Evolutionary conservation across 192 early-diverging fungal species (phyloP), one percentile per base, ranked within the genome.

Genomic region (Jimgerdemannia lactiflua): DNA sequence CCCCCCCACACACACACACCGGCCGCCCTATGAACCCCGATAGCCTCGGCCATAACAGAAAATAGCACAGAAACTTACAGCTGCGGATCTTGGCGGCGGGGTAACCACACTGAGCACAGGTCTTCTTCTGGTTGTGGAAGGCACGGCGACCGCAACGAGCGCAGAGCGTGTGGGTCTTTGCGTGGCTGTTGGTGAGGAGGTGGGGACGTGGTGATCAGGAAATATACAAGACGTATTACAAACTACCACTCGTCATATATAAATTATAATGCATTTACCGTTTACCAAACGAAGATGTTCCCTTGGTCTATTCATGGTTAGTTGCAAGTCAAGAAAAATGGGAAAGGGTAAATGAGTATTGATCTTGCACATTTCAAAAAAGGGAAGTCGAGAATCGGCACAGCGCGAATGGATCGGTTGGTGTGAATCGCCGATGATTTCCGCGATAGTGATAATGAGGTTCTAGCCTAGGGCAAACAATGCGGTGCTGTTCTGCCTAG

Each of bases 91-190:
- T 99, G 83, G 97, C 95, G 78, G 97, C 88, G 65, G 98, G 98
- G 87, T 97, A 99, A 72, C 95, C 97, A 89, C 98, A 99, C 83
- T 95, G 95, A 82, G 96, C 95, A 88, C 98, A 99, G 65, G 95
- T 98, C 95, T 99, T 99, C 95, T 99, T 99, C 90, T 98, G 97
- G 92, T 94, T 96, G 93, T 99, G 98, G 94, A 97, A 98, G 67
- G 97, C 92, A 76, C 96, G 93, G 77, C 91, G 90, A 71, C 98
- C 98, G 88, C 98, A 99, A 82, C 98, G 93, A 79, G 91, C 87
- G 95, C 98, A 99, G 80, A 98, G 91, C 77, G 93, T 94, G 96
- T 99, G 98, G 78, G 98, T 93, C 94, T 99, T 99, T 89, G 93
- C 96, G 94, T 99, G 97, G 86, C 67, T 68, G 40, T 68, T 39